Conservation (phyloP, 257 asterid genomes). For the Sherardia arvensis region DNA sequence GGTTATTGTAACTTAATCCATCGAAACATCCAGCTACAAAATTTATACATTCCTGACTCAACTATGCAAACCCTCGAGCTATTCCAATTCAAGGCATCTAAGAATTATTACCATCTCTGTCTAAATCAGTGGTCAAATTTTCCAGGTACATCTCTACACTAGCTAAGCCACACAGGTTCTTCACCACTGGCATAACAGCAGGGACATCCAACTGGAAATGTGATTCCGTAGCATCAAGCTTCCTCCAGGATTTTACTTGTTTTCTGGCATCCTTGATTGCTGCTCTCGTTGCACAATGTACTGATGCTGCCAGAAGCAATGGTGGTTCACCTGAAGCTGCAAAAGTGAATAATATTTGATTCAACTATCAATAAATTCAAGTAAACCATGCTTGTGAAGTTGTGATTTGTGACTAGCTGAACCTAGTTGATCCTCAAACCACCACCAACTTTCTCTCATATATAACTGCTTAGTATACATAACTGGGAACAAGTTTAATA, state of each 20-base stretch:
- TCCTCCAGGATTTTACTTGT: conserved; percentile 50
- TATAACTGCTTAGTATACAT: not conserved
- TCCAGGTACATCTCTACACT: conserved; percentile 39
- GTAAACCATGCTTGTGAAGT: not conserved
- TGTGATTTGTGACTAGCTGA: not conserved
- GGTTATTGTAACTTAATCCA: too few relatives aligned
- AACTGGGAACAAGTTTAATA: not conserved
- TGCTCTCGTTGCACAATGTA: conserved; percentile 67
- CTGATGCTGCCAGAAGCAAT: conserved; percentile 61
- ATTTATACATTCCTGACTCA: too few relatives aligned
- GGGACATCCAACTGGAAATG: conserved; percentile 50
- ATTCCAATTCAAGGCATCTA: not conserved
- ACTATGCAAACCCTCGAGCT: too few relatives aligned
- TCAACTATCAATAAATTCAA: not conserved
- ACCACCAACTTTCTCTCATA: not conserved
- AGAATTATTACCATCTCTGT: not conserved
- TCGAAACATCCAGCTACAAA: too few relatives aligned
- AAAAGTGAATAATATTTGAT: not conserved
- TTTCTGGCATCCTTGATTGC: conserved; percentile 64
- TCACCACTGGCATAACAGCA: conserved; percentile 62
- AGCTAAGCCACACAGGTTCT: conserved; percentile 54
- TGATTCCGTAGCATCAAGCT: conserved; percentile 28
- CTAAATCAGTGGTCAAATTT: conserved; percentile 15
- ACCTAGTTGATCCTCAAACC: not conserved
- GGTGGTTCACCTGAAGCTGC: conserved; percentile 89